Conservation (phyloP, 495 filamentous ascomycete genomes). For the Cercophora samala region DNA sequence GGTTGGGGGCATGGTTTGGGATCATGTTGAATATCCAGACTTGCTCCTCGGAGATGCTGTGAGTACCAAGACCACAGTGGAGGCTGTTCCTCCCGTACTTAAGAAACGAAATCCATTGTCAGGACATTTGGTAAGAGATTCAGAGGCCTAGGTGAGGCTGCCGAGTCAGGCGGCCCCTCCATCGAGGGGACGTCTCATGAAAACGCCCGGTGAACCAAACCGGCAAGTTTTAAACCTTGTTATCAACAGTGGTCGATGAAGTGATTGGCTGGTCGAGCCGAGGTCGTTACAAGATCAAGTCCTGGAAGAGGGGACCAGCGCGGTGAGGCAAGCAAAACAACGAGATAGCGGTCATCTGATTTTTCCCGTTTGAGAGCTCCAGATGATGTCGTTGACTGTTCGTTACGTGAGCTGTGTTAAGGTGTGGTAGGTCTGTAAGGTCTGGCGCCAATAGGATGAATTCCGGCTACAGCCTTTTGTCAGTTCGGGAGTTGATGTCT, state of each 20-base stretch:
- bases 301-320: not conserved
- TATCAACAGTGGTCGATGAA: not conserved
- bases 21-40: not conserved
- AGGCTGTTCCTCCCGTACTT: not conserved
- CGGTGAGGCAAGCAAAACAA: not conserved
- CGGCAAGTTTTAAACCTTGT: not conserved
- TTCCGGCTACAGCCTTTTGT: not conserved
- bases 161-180: not conserved
- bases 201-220: not conserved
- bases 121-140: not conserved
- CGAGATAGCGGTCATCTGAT: not conserved
- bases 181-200: not conserved
- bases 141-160: not conserved
- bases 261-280: not conserved
- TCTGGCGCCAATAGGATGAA: not conserved
- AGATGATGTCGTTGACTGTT: not conserved
- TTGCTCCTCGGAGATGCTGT: not conserved
- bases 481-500: not conserved
- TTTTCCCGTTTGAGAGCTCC: not conserved
- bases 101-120: not conserved
- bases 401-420: not conserved
- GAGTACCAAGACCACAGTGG: not conserved
- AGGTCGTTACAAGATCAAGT: not conserved
- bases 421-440: not conserved
- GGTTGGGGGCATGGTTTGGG: not conserved